Base-by-base conservation (phyloP, 2,329 filamentous ascomycete genomes). In the Chaetoscypha palmicola region DNA sequence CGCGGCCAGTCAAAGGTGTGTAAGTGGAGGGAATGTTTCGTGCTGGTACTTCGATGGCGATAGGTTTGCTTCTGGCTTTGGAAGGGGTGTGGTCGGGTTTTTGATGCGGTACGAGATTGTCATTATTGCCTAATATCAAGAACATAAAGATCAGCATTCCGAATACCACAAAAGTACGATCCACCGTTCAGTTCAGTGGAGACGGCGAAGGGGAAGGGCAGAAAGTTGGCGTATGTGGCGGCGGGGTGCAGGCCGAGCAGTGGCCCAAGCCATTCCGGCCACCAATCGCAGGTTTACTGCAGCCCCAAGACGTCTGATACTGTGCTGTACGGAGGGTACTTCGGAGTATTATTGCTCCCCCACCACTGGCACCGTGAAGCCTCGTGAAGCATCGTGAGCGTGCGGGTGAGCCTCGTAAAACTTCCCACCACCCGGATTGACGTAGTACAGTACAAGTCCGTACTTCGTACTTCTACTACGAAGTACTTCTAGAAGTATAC, bases 1-100 rank as follows among this genome's bases (percentile, higher is more conserved):
- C 77, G 43, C 77, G 68, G 34, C 72, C 77, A 20, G 76, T 77
- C 17, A 81, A 61, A 3, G 58, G 58, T 14, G 58, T 60, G 26
- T 58, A 49, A 69, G 71, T 50, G 70, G 69, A 17, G 65, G 68
- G 16, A 68, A 68, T 19, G 68, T 73, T 54, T 65, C 64, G 35
- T 63, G 57, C 38, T 66, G 64, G 66, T 59, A 47, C 62, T 62
- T 63, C 68, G 48, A 67, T 79, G 31, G 70, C 64, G 53, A 79
- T 77, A 38, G 77, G 76, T 30, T 64, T 64, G 55, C 67, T 72
- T 55, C 58, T 53, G 46, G 58, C 57, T 38, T 50, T 43, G 9
- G 48, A 44, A 8, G 54, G 54, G 8, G 54, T 56, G 10, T 51
- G 46, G 2, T 46, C 41, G 16, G 17, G 31, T 28, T 39, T 38